Conservation (phyloP, 2,329 filamentous ascomycete genomes). For the Pseudogymnoascus sp. region DNA sequence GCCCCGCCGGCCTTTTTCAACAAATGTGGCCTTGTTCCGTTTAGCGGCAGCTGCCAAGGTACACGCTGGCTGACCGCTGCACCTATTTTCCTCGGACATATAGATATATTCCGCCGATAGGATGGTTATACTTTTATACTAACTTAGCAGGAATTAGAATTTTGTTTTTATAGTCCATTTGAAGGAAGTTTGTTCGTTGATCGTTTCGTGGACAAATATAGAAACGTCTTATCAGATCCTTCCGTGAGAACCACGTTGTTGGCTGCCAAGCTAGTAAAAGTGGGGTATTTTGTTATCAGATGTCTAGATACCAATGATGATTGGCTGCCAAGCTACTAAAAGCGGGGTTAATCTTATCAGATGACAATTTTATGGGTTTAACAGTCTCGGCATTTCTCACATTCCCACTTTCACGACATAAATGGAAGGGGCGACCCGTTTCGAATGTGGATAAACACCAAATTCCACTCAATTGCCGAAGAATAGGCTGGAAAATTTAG, state of each 20-base stretch:
- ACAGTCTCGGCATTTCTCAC: not conserved
- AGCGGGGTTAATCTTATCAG: not conserved
- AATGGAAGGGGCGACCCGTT: not conserved
- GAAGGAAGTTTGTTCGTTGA: not conserved
- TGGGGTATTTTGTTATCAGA: not conserved
- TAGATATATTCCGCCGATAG: not conserved
- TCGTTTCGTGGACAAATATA: not conserved
- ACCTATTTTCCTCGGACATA: not conserved
- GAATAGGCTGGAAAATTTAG: not conserved
- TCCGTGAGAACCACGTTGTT: not conserved
- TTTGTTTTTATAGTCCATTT: not conserved
- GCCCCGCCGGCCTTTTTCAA: not conserved
- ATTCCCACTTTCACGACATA: not conserved
- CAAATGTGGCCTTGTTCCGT: not conserved
- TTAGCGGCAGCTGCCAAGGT: not conserved
- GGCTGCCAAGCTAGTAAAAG: not conserved
- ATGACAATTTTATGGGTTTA: not conserved
- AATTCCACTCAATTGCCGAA: not conserved
- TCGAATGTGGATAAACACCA: not conserved
- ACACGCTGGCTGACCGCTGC: not conserved
- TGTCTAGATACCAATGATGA: not conserved
- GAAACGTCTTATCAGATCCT: not conserved
- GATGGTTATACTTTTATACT: not conserved
- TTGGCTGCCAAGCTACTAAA: not conserved
- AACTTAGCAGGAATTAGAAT: not conserved